Conservation (phyloP, 2,329 filamentous ascomycete genomes). For the Sclerotiophoma versabilis region DNA sequence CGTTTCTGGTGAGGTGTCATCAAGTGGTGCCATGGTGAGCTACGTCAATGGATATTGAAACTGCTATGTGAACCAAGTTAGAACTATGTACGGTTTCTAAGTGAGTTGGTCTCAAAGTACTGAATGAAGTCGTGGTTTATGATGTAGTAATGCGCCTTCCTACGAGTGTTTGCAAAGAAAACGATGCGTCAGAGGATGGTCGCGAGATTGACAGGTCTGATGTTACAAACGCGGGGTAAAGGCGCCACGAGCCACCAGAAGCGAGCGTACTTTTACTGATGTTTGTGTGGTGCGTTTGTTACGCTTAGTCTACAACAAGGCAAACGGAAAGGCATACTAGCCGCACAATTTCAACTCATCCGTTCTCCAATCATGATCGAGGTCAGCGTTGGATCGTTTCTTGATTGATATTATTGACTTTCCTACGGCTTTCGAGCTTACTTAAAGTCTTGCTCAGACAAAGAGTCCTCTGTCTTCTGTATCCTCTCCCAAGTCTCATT, state of each 20-base stretch:
- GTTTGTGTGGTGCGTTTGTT: too few relatives aligned
- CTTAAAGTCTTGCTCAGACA: conserved; percentile 36
- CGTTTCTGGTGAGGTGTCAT: conserved; percentile 30
- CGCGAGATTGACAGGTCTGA: neutral
- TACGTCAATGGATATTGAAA: neutral
- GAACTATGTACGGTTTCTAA: neutral
- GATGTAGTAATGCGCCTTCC: neutral
- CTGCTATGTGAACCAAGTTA: neutral
- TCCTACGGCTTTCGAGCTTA: conserved; percentile 3
- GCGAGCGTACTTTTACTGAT: neutral
- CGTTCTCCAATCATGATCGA: neutral
- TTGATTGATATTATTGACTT: neutral
- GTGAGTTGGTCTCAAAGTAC: neutral
- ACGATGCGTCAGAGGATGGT: too few relatives aligned
- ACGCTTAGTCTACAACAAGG: too few relatives aligned
- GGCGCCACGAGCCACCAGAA: neutral
- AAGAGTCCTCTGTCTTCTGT: conserved; percentile 40
- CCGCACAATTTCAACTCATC: neutral
- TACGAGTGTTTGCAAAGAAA: neutral
- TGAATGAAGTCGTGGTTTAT: neutral
- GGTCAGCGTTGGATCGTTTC: neutral
- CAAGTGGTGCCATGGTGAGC: conserved; percentile 20
- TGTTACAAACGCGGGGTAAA: conserved; percentile 7
- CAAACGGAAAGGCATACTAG: neutral
- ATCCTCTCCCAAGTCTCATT: conserved; percentile 41